Evolutionary conservation across 164 flowering plant genomes (phyloP), one percentile per base, ranked within the genome.

Genomic region (Tinospora cordifolia): DNA sequence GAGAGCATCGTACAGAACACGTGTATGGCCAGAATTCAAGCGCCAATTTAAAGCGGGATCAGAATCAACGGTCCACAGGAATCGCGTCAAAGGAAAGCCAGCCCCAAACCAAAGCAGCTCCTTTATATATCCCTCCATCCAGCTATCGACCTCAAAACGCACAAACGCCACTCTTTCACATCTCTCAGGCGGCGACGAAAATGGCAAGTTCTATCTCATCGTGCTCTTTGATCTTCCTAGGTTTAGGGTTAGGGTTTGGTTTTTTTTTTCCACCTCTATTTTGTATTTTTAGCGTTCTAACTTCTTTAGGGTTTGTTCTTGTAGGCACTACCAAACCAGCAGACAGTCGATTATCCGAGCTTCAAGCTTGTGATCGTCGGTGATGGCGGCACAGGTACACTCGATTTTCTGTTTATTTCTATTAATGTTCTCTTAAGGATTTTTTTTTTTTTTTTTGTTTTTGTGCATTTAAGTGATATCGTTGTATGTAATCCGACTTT

Each of bases 351-450:
- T 62, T 88, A 90, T 70, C 96, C 96, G 8, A 88, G 84, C 72
- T 90, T 88, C 84, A 88, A 90, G 86, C 96, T 88, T 13, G 90
- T 88, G 3, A 81, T 88, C 46, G 92, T 90, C 15, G 92, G 95
- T 57, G 92, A 87, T 80, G 91, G 91, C 30, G 91, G 90, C 40
- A 88, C 92, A 5, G 88, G 92, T 83, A 75, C 19, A 62, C 36
- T 58, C 0, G 39, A 12, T 69, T 21, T 5, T 54, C 11, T 21
- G 14, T 19, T 24, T 9, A 44, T 44, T 44, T 44, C 47, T 44
- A 41, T 41, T 1, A 12, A 41, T 41, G 4, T 41, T 41, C 46
- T 44, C 46, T 11, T 4, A 11, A 41, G 46, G 1, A 3, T 41
- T 41, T 8, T 41, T 0, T 41, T 8, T 41, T 41, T 8, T 41